Evolutionary conservation across 495 filamentous ascomycete species (phyloP).

Genomic region (Hypoxylon perforatum): DNA sequence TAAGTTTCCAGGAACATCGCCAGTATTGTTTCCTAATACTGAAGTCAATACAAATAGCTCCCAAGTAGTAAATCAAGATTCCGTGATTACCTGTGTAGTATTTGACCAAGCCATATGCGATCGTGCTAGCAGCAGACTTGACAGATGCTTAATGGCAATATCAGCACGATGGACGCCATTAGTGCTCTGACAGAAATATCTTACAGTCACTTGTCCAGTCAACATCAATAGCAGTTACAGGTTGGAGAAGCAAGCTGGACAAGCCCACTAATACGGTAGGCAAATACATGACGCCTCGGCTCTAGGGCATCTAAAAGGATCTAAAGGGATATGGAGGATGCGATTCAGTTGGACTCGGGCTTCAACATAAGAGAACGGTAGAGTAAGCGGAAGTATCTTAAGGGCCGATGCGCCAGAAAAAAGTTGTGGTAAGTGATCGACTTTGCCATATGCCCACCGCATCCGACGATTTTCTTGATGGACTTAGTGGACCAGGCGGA

Average conservation of each 20-base stretch:
- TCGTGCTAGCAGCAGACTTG: conserved; percentile 35
- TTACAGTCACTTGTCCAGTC: conserved; percentile 36
- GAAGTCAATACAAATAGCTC: neutral
- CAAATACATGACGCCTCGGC: conserved; percentile 18
- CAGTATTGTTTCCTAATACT: conserved; percentile 66
- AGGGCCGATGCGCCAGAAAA: conserved; percentile 15
- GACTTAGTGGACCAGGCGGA: conserved; percentile 24
- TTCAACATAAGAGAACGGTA: conserved; percentile 14
- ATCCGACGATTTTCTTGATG: conserved; percentile 6
- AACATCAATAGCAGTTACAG: conserved; percentile 33
- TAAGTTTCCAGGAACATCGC: conserved; percentile 57
- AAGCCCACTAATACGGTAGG: conserved; percentile 9
- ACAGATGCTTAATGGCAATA: conserved; percentile 19
- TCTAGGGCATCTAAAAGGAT: conserved; percentile 8
- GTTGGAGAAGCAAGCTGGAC: conserved; percentile 21
- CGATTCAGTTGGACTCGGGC: neutral
- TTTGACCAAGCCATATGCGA: conserved; percentile 39
- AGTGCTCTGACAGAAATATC: neutral
- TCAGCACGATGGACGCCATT: conserved; percentile 4
- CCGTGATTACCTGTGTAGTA: conserved; percentile 66
- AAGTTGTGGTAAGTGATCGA: conserved; percentile 10
- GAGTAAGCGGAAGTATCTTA: conserved; percentile 18
- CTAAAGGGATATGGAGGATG: neutral
- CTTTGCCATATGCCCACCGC: conserved; percentile 5
- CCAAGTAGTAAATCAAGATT: neutral